Evolutionary conservation across 495 filamentous ascomycete species (phyloP), one percentile per base, ranked within the genome.

Genomic region (Halenospora varia): DNA sequence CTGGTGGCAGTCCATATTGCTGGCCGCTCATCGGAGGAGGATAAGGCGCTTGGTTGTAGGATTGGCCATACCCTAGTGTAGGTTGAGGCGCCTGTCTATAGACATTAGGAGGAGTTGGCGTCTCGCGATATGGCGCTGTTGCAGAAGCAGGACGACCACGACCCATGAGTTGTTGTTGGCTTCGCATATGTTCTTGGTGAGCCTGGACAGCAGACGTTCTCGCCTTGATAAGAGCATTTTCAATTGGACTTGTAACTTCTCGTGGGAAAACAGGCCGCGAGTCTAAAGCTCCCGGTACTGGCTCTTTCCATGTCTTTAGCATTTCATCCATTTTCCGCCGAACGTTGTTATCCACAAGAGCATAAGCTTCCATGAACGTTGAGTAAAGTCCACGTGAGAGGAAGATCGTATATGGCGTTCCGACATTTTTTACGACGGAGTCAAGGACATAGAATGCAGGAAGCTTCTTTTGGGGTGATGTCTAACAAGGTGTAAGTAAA

Each of bases 391-490:
- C 92, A 18, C 88, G 85, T 39, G 94, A 89, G 59, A 98, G 85
- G 69, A 94, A 97, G 6, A 96, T 79, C 1, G 91, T 96, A 72
- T 97, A 98, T 48, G 94, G 95, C 0, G 92, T 96, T 23, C 95
- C 95, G 55, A 97, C 92, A 79, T 97, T 97, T 75, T 98, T 98
- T 65, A 94, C 94, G 55, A 98, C 89, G 9, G 92, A 97, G 74
- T 98, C 94, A 68, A 97, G 88, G 63, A 98, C 87, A 76, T 97
- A 98, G n/a, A 98, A 80, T 2, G 95, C 90, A 20, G 93, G 91
- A 15, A 98, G 76, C 65, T 97, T 98, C 68, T 88, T 88, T 35
- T 78, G 76, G 19, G 94, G 91, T 44, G 90, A 83, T 42, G 85
- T 88, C 93, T 98, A 77, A 61, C 72, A 56, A 68, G 51, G 50